Evolutionary conservation across 495 filamentous ascomycete species (phyloP).

Genomic region (Geopyxis carbonaria): DNA sequence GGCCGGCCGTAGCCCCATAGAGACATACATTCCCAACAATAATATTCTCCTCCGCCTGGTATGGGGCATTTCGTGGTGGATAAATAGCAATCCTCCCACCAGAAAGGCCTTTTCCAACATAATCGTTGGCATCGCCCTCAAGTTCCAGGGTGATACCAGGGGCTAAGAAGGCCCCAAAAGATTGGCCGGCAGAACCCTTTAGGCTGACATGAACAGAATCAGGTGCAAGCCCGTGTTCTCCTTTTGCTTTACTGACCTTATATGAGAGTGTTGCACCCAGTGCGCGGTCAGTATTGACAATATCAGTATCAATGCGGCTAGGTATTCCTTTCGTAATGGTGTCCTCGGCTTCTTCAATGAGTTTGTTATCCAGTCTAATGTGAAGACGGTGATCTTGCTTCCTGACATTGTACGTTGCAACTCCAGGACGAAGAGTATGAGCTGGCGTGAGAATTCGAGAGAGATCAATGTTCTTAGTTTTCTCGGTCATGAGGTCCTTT

Average conservation of each 20-base stretch:
- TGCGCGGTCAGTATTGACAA: conserved; percentile 94
- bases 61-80: conserved; percentile 79
- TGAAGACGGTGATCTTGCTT: conserved; percentile 95
- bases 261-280: conserved; percentile 93
- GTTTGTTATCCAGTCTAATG: conserved; percentile 90
- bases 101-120: conserved; percentile 93
- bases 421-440: conserved; percentile 87
- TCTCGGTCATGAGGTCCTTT: conserved; percentile 72
- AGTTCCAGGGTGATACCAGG: conserved; percentile 92
- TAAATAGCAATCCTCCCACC: conserved; percentile 94
- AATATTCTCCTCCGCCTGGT: conserved; percentile 96
- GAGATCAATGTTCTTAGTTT: conserved; percentile 87
- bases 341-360: conserved; percentile 93
- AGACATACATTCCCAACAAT: conserved; percentile 94
- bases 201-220: conserved; percentile 97
- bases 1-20: conserved; percentile 86
- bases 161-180: conserved; percentile 90
- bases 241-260: conserved; percentile 84
- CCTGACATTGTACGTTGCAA: conserved; percentile 95
- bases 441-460: conserved; percentile 92
- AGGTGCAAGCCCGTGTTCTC: conserved; percentile 75
- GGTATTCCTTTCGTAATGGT: conserved; percentile 93
- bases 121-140: conserved; percentile 95
- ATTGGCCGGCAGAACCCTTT: conserved; percentile 96
- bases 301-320: conserved; percentile 88